Conservation (phyloP, 768 basidiomycete species). For the Cubamyces sp. region DNA sequence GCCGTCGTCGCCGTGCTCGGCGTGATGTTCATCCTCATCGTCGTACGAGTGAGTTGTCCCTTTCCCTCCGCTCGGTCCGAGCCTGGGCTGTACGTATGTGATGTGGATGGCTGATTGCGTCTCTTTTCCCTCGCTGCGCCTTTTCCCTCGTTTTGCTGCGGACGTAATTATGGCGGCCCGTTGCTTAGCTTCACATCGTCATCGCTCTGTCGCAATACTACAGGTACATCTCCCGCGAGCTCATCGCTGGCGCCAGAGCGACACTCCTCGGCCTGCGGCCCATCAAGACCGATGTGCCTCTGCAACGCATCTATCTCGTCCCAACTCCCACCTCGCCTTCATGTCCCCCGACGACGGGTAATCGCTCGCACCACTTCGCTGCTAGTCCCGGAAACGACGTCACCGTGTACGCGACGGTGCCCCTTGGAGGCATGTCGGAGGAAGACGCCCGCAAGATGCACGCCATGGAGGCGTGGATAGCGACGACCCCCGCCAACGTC, state of each 20-base stretch:
- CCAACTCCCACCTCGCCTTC: constrained; percentile 42
- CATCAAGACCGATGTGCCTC: constrained; percentile 33
- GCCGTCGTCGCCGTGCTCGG: constrained; percentile 62
- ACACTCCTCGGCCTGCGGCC: constrained; percentile 36
- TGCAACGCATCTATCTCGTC: constrained; percentile 69
- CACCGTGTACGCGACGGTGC: constrained; percentile 75
- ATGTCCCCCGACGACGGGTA: constrained; percentile 8
- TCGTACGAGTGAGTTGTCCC: constrained; percentile 60
- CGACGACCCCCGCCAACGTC: constrained; percentile 20
- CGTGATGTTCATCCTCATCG: constrained; percentile 61
- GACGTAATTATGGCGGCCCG: constrained; percentile 1
- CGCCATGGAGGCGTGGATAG: constrained; percentile 70
- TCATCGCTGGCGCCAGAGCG: constrained; percentile 28
- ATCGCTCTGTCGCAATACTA: constrained; percentile 73
- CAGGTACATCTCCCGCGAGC: constrained; percentile 48
- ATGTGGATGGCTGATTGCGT: constrained; percentile 7
- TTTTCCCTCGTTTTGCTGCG: not conserved
- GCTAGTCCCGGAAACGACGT: constrained; percentile 25
- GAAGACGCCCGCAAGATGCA: constrained; percentile 53
- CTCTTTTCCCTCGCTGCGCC: not conserved
- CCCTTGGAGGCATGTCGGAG: constrained; percentile 56
- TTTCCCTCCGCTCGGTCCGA: constrained; percentile 5
- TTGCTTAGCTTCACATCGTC: constrained; percentile 70
- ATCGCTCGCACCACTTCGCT: constrained; percentile 13
- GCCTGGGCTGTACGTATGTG: not conserved